Evolutionary conservation across 306 rosid genomes (phyloP), one percentile per base, ranked within the genome.

Genomic region (Purshia tridentata): DNA sequence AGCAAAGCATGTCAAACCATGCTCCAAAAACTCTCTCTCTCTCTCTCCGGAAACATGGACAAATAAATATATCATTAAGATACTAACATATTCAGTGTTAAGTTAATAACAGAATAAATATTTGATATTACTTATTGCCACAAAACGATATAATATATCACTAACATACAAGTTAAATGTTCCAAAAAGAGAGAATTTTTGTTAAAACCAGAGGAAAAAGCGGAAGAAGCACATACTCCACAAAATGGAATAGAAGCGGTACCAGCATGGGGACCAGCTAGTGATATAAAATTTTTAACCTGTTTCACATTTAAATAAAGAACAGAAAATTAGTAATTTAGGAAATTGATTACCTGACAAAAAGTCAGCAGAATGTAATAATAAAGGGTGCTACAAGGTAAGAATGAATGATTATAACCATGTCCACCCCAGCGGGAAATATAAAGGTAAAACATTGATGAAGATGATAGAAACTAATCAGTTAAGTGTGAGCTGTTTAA

Each of bases 191-290:
- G 9, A 35, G 12, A 40, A 16, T 3, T 2, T 23, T 40, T 12
- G 14, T 55, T 2, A 12, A 49, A 66, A 67, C 51, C 14, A 11
- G 49, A 77, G 74, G 12, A 67, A n/a, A 11, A 18, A 73, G 76
- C 48, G 67, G 53, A 67, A 76, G 52, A 69, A 80, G 71, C 39
- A 80, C 95, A 48, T 89, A 91, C 96, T 72, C 78, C 83, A 47
- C 95, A 91, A 11, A 80, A 55, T 46, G 96, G 97, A 78, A 87
- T 72, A 23, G 95, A 83, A 67, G 92, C 97, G 1, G 81, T 87
- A 66, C 97, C 97, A 67, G 96, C 97, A 74, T 89, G 91, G 8
- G 85, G 87, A 74, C 97, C 97, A 41, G 85, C 97, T 39, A 91
- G 68, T 0, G 97, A 91, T 65, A 91, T 72, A 65, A 89, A 86